Evolutionary conservation across 352 stramenopile genomes (phyloP), one percentile per base, ranked within the genome.

Genomic region (Phytophthora nicotianae): DNA sequence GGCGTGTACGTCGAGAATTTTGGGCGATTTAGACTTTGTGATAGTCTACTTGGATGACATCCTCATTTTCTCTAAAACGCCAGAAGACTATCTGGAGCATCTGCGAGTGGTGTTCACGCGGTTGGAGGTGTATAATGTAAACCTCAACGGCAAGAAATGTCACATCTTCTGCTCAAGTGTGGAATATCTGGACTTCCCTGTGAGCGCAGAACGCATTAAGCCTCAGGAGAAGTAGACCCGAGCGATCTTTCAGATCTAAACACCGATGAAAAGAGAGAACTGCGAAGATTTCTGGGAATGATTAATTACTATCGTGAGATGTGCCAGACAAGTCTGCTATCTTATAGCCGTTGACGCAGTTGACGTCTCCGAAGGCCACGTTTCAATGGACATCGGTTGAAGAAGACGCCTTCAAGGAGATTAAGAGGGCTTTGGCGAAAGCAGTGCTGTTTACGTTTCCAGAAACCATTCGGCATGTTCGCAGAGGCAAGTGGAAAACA

Each of bases 1-100:
- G 16, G 50, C 58, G 7, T 55, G 58, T 17, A 65, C 59, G 49
- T 7, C 4, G 17, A 59, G 50, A 9, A 58, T 65, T 13, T 7
- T 65, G 4, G 49, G 21, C 0, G 49, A 50, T 8, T 20, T 59
- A 0, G n/a, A 58, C 2, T 54, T 65, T 20, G 58, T 65, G 4
- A 48, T 59, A 4, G 49, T 65, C 0, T 54, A 65, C n/a, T 42
- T 59, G 32, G 58, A 65, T 14, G 58, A 65, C 13, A 32, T 65
- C 1, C 16, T 65, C 2, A 41, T 57, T 2, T 65, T 57, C 29
- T 58, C 57, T 1, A 48, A 65, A 1, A 53, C 26, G 6, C 41
- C 9, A 27, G 32, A 37, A 11, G 58, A 65, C 17, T 42, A 65
- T 27, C 2, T 65, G 3, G 41, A 42, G 11, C 48, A 65, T 14